These are phyloP conservation scores for Yarrowia sp. DNA, from an alignment of 805 yeast genomes.

Conservation along the genomic window DNA sequence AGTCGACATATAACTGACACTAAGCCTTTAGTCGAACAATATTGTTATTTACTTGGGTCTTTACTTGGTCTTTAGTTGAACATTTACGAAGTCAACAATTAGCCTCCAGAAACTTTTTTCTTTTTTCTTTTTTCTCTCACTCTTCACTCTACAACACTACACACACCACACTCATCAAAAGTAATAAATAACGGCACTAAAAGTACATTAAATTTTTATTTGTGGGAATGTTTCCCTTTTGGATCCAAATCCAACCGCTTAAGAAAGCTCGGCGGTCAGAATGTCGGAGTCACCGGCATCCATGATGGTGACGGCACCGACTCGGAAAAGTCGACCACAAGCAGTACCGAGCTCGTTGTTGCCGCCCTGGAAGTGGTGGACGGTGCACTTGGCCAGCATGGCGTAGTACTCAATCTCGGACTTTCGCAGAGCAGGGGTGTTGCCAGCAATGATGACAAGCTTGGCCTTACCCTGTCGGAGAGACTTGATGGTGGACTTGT, in stretches of 20 bases:
- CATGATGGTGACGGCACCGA: conserved; percentile 91
- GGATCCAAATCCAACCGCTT: background rate
- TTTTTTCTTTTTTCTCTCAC: too few relatives aligned
- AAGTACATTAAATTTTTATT: conserved; percentile 19
- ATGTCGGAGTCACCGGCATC: conserved; percentile 99
- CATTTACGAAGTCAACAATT: too few relatives aligned
- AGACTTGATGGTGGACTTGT: conserved; percentile 97
- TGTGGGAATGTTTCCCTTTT: background rate
- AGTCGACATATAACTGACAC: too few relatives aligned
- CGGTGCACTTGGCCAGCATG: conserved; percentile 96
- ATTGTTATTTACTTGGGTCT: too few relatives aligned
- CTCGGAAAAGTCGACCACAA: conserved; percentile 99
- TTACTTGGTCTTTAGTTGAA: too few relatives aligned
- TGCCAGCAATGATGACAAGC: conserved; percentile 95
- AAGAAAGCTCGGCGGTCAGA: conserved; percentile 44
- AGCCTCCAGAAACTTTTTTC: too few relatives aligned
- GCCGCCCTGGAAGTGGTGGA: conserved; percentile 99
- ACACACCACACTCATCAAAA: too few relatives aligned
- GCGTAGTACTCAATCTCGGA: conserved; percentile 99
- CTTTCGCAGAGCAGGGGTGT: conserved; percentile 99
- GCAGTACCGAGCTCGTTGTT: conserved; percentile 99
- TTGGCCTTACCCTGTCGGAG: conserved; percentile 99
- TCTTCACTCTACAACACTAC: background rate
- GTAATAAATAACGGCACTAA: conserved; percentile 21
- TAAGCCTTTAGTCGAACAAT: too few relatives aligned